Evolutionary conservation across 1,284 basidiomycete genomes (phyloP), one percentile per base, ranked within the genome.

Genomic region (Rhodotorula sp.): DNA sequence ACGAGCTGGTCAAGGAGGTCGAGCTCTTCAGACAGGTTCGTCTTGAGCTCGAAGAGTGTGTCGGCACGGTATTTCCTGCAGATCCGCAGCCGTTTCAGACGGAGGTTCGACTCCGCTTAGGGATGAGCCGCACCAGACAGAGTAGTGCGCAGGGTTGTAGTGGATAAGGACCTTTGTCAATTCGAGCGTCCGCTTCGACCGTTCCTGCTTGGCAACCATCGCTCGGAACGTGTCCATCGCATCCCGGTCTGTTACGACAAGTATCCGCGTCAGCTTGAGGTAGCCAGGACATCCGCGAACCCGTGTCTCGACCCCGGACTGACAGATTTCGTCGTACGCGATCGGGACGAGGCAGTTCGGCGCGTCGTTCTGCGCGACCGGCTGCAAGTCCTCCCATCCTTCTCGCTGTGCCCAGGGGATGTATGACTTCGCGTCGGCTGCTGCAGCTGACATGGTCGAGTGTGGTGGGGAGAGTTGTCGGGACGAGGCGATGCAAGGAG

Each of bases 41-140:
- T 59, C 22, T 86, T 78, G 67, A 91, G 81, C 1, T 86, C 85
- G 2, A 92, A 74, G 3, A 96, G 84, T 1, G 91, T 94, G 76
- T 89, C 86, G 80, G 92, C 92, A 52, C 94, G 88, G 80, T 93
- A 96, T 82, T 94, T 92, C 93, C 93, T 95, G 77, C n/a, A 46
- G 46, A 9, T 0, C n/a, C 6, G 19, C 15, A 8, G 32, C 4
- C n/a, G 29, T 36, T n/a, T n/a, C 49, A 59, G 20, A 46, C 32
- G 22, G 10, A 20, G 8, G 6, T 1, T 5, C 22, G 4, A 2
- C 1, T 13, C 5, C 6, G 13, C 7, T 11, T 15, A 10, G 11
- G 24, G 6, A 27, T 22, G 24, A 22, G 32, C 68, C 81, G 36
- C 65, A 94, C 94, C 94, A 97, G 73, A 93, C 92, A 59, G 92